Conservation (phyloP, 495 filamentous ascomycete species). For the Penicillium odoratum region DNA sequence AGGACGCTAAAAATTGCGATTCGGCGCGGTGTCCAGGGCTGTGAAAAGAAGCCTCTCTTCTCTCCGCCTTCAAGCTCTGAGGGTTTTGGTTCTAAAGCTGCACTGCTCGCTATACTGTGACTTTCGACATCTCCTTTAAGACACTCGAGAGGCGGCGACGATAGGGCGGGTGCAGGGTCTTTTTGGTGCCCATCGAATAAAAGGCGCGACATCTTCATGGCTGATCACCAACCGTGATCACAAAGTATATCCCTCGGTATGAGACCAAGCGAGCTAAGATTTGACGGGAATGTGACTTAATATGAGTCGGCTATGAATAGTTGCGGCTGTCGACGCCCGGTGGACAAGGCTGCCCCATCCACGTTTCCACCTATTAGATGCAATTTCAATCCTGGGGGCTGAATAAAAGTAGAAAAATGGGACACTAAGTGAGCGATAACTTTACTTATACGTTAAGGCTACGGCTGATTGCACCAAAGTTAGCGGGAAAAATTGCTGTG, state of each 20-base stretch:
- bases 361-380: conserved; percentile 1
- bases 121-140: conserved; percentile 5
- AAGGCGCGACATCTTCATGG: background rate
- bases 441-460: background rate
- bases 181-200: background rate
- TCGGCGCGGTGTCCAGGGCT: conserved; percentile 18
- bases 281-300: background rate
- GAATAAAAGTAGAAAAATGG: conserved; percentile 1
- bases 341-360: conserved; percentile 8
- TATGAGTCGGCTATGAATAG: background rate
- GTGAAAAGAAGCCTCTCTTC: conserved; percentile 15
- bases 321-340: conserved; percentile 4
- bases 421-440: conserved; percentile 1
- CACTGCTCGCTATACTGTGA: conserved; percentile 3
- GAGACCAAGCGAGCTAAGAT: background rate
- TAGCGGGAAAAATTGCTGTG: conserved; percentile 10
- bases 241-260: background rate
- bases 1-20: conserved; percentile 15
- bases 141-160: conserved; percentile 8
- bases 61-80: background rate
- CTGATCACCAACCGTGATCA: background rate
- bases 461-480: conserved; percentile 7
- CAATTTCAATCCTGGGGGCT: background rate
- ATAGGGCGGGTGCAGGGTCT: background rate
- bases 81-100: background rate